Evolutionary conservation across 306 rosid species (phyloP).

Genomic region (Calophaca sinica): DNA sequence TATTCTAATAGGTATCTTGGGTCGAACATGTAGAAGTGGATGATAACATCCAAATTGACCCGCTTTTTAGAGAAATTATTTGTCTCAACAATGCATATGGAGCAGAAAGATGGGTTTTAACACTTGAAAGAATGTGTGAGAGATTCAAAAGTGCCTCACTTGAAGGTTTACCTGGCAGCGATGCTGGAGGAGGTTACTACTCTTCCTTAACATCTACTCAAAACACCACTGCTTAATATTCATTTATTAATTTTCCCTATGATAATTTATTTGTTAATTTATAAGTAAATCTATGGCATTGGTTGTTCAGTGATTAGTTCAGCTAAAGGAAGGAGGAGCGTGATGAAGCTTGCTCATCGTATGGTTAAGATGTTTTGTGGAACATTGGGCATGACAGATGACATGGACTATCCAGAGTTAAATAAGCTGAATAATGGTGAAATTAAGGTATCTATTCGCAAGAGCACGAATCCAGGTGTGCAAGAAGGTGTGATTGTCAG

Average conservation of each 20-base stretch:
- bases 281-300: background rate
- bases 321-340: too few species aligned
- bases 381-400: too few species aligned
- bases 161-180: constrained; percentile 28
- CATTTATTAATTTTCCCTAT: background rate
- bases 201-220: background rate
- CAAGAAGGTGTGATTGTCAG: too few species aligned
- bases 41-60: constrained; percentile 57
- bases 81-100: constrained; percentile 57
- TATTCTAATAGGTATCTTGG: constrained; percentile 68
- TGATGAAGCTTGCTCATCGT: too few species aligned
- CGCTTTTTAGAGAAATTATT: constrained; percentile 57
- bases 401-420: too few species aligned
- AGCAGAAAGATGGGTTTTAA: constrained; percentile 72
- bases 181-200: constrained; percentile 52
- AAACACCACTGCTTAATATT: background rate
- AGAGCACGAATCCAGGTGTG: too few species aligned
- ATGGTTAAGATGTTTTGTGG: too few species aligned
- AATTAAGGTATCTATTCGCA: too few species aligned
- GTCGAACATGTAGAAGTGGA: constrained; percentile 79
- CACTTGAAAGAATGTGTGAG: constrained; percentile 77
- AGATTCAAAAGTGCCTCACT: constrained; percentile 46
- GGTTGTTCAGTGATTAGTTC: constrained; percentile 49
- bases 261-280: background rate
- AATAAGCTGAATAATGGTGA: too few species aligned